phyloP scores from a whole-genome alignment of 257 asterid species.

The Perilla frutescens region DNA sequence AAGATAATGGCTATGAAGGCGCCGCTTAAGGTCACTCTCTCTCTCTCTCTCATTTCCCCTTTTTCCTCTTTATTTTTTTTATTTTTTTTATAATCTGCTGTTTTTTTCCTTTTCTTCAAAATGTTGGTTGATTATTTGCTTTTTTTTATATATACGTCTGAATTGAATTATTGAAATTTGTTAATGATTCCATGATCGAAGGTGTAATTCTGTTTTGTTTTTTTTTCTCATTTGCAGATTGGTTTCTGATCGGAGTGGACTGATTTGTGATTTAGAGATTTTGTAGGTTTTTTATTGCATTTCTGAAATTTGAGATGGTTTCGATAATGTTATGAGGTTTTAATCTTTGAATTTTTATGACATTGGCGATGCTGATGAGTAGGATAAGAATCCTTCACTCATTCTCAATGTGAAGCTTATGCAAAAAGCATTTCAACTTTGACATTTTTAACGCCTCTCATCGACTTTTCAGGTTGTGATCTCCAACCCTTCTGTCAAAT shows the following conservation, averaged over 20 bases:
- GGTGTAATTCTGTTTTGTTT: constrained; percentile 17
- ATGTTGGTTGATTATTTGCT: no score
- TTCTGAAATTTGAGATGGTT: neutral
- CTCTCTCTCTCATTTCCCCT: no score
- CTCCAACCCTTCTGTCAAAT: no score
- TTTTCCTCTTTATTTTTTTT: neutral
- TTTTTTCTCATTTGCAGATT: constrained; percentile 26
- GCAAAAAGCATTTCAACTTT: no score
- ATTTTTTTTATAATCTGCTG: no score
- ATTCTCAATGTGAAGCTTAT: no score
- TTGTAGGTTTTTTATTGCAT: neutral
- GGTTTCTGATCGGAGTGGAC: constrained; percentile 22
- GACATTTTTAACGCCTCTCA: no score
- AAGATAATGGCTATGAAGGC: constrained; percentile 38
- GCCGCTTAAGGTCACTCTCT: constrained; percentile 42
- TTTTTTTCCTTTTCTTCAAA: neutral
- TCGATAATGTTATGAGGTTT: constrained; percentile 25
- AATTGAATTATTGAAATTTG: neutral
- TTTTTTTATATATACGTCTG: neutral
- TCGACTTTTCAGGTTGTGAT: no score
- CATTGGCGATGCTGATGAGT: constrained; percentile 44
- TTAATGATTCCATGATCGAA: neutral
- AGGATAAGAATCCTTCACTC: constrained; percentile 69
- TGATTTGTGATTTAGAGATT: constrained; percentile 6
- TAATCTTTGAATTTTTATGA: constrained; percentile 41